Evolutionary conservation across 345 rosid genomes (phyloP), one percentile per base, ranked within the genome.

Genomic region (Streptanthus diversifolius): DNA sequence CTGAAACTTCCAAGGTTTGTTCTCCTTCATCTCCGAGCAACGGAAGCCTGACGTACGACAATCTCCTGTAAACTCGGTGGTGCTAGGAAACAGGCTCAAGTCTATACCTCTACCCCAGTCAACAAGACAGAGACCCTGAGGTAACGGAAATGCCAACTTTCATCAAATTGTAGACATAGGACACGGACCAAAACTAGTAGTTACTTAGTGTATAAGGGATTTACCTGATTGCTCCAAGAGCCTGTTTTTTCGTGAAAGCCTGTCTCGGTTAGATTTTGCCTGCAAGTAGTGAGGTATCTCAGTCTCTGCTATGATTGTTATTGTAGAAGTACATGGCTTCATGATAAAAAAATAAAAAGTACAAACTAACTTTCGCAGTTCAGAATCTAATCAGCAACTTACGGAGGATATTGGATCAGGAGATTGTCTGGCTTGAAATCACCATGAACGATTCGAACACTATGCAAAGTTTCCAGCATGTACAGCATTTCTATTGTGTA

Each of bases 31-130:
- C 83, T 91, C 88, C 27, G 82, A 51, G 73, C 99, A 91, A 54
- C 95, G 83, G 81, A 90, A 95, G 68, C 99, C 93, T 78, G 99
- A 91, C 51, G 99, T 91, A 82, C 95, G 83, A 68, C 87, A 86
- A 74, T 85, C 95, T 72, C 96, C 97, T 33, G 66, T 77, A 70
- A 88, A 93, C 66, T 81, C 69, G 11, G 69, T 73, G 74, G 77
- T 78, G n/a, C 82, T 81, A 7, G 95, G 86, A 77, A 93, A 93
- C 55, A 89, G 89, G 66, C 76, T 83, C 78, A 89, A 76, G 82
- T 93, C 97, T 80, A 93, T 91, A 52, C 92, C 97, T 81, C 88
- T 86, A 21, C 98, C 98, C 97, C 96, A 93, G 73, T 93, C 98
- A 39, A 93, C 91, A 60, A 93, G 92, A 82, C 95, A 91, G 7